Conservation (phyloP, 2,329 filamentous ascomycete genomes). For the Colletotrichum orbiculare region DNA sequence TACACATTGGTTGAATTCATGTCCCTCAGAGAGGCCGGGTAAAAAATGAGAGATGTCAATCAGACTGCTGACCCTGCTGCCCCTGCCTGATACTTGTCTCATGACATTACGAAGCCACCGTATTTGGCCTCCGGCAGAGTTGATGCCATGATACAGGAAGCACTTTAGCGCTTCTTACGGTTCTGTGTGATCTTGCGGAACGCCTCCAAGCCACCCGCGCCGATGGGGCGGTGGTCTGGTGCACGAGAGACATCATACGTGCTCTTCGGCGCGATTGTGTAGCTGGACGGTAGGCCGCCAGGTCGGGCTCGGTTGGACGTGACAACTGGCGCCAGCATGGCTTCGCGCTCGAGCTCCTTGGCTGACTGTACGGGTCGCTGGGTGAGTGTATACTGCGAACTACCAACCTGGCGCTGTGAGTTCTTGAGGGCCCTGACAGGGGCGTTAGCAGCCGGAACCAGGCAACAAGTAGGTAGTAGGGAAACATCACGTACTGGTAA, state of each 20-base stretch:
- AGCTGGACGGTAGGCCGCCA: slow-evolving; percentile 64
- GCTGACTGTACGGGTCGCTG: slow-evolving; percentile 58
- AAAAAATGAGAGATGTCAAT: not conserved
- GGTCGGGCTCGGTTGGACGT: slow-evolving; percentile 68
- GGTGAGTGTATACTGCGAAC: slow-evolving; percentile 61
- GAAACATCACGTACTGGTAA: slow-evolving; percentile 62
- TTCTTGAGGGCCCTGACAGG: slow-evolving; percentile 62
- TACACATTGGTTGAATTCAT: slow-evolving; percentile 13
- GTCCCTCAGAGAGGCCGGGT: not conserved
- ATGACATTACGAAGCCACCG: not conserved
- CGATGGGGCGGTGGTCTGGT: slow-evolving; percentile 68
- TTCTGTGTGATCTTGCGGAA: slow-evolving; percentile 75
- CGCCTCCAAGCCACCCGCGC: slow-evolving; percentile 71
- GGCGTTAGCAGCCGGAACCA: slow-evolving; percentile 7
- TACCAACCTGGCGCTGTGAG: slow-evolving; percentile 58
- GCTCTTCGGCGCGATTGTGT: slow-evolving; percentile 70
- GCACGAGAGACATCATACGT: slow-evolving; percentile 66
- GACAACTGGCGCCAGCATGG: slow-evolving; percentile 66
- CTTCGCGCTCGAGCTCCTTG: slow-evolving; percentile 66
- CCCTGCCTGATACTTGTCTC: not conserved
- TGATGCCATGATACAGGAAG: too few relatives aligned
- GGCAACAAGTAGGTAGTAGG: too few relatives aligned
- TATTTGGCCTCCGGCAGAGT: too few relatives aligned
- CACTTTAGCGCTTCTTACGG: slow-evolving; percentile 60
- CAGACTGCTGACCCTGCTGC: not conserved